Evolutionary conservation across 345 rosid species (phyloP).

Genomic region (Crucihimalaya himalaica): DNA sequence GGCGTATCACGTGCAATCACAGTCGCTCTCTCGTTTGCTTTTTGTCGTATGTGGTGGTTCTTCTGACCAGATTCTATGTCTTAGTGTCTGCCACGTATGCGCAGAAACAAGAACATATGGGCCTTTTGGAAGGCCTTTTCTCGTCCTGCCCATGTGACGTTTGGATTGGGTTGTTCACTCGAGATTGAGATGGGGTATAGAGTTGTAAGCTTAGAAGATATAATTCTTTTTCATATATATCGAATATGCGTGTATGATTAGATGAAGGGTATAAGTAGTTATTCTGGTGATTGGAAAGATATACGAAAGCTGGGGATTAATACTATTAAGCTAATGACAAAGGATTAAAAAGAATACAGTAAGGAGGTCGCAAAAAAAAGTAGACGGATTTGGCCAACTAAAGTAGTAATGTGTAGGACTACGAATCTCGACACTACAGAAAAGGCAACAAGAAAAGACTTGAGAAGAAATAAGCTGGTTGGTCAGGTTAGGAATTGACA

Average conservation of each 20-base stretch:
- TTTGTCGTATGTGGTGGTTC: slow-evolving; percentile 42
- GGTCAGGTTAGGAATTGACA: no score
- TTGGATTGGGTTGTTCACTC: background rate
- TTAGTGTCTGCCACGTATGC: background rate
- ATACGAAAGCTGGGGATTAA: no score
- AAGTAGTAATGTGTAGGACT: no score
- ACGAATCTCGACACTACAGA: no score
- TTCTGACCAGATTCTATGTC: slow-evolving; percentile 22
- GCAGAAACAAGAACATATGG: background rate
- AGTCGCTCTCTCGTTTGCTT: slow-evolving; percentile 28
- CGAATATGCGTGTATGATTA: background rate
- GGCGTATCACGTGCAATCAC: slow-evolving; percentile 20
- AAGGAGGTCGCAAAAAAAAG: no score
- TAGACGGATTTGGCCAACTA: no score
- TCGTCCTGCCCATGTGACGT: background rate
- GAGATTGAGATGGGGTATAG: background rate
- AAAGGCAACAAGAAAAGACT: no score
- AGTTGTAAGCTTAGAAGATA: background rate
- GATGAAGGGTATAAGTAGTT: no score
- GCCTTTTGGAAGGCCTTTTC: background rate
- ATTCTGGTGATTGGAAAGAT: no score
- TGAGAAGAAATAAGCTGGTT: no score
- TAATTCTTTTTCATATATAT: background rate
- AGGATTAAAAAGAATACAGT: no score
- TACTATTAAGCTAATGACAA: no score